A percentile compares a stretch with the other conserved stretches of the same genome.
Evolutionary conservation across 768 basidiomycete species (phyloP).

Genomic region (Boletus speciosus): DNA sequence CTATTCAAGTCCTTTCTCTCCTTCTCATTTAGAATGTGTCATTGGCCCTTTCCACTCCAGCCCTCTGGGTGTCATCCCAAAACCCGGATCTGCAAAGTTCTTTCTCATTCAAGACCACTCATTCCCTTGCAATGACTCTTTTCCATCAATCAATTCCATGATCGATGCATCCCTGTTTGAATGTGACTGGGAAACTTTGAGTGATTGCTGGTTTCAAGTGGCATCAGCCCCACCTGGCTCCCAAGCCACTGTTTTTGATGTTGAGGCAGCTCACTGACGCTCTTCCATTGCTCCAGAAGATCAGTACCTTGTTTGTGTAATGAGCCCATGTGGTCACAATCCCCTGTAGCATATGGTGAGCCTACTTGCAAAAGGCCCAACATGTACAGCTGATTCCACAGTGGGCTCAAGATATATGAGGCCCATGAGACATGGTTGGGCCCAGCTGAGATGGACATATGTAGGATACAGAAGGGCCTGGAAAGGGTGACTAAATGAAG

Average conservation of each 20-base stretch:
- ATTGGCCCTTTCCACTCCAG: neutral
- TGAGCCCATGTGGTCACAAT: too few relatives aligned
- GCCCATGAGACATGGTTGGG: too few relatives aligned
- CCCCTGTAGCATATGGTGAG: too few relatives aligned
- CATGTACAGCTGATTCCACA: too few relatives aligned
- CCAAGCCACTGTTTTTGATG: neutral
- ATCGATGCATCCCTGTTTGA: neutral
- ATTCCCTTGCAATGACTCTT: neutral
- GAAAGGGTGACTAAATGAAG: too few relatives aligned
- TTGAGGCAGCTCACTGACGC: neutral
- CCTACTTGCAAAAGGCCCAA: too few relatives aligned
- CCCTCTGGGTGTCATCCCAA: neutral
- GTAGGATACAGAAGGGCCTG: too few relatives aligned
- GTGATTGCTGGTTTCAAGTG: neutral
- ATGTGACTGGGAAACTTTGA: neutral
- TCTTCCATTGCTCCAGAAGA: constrained; percentile 1
- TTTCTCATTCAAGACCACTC: neutral
- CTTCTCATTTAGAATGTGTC: neutral
- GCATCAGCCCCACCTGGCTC: neutral
- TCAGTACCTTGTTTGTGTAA: neutral
- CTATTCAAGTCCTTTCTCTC: neutral
- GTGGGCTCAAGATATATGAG: too few relatives aligned
- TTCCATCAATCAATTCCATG: neutral
- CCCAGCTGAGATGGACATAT: too few relatives aligned
- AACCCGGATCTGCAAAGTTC: neutral